Conservation (phyloP, 192 early-diverging fungal genomes). For the Rhizophagus clarus region DNA sequence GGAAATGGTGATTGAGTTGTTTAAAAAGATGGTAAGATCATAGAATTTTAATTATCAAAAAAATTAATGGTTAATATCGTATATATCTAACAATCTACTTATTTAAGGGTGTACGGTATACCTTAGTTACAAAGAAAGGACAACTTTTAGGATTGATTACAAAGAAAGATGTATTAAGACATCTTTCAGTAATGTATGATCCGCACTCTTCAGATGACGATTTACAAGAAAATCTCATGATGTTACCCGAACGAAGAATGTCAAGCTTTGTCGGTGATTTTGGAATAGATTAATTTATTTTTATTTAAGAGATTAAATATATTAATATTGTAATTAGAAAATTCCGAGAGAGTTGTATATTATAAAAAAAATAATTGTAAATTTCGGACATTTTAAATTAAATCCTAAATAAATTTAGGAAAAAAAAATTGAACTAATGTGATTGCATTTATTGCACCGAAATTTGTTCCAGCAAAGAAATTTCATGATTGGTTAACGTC, state of each 20-base stretch:
- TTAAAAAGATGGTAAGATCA: slow-evolving; percentile 56
- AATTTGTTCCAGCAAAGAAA: too few species aligned
- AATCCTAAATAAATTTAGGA: too few species aligned
- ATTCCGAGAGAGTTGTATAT: too few species aligned
- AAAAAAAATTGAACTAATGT: too few species aligned
- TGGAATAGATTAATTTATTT: slow-evolving; percentile 1
- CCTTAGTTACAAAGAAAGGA: slow-evolving; percentile 61
- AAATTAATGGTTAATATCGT: background rate
- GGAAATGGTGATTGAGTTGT: slow-evolving; percentile 67
- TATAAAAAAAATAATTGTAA: too few species aligned
- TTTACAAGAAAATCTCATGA: slow-evolving; percentile 23
- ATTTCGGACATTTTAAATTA: too few species aligned
- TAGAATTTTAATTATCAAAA: background rate
- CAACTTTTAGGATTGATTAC: slow-evolving; percentile 67
- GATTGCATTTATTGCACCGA: too few species aligned
- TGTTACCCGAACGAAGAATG: slow-evolving; percentile 27
- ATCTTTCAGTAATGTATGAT: slow-evolving; percentile 43
- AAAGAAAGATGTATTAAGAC: slow-evolving; percentile 69
- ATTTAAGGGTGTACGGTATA: slow-evolving; percentile 60
- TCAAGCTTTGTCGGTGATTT: slow-evolving; percentile 13
- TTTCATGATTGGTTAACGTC: too few species aligned
- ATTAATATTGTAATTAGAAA: background rate
- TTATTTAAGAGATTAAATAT: background rate
- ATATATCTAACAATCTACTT: background rate
- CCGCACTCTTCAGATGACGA: slow-evolving; percentile 25